These are phyloP conservation scores for Thalassiosira allenii DNA, from an alignment of 352 stramenopile genomes.

Conservation along the genomic window DNA sequence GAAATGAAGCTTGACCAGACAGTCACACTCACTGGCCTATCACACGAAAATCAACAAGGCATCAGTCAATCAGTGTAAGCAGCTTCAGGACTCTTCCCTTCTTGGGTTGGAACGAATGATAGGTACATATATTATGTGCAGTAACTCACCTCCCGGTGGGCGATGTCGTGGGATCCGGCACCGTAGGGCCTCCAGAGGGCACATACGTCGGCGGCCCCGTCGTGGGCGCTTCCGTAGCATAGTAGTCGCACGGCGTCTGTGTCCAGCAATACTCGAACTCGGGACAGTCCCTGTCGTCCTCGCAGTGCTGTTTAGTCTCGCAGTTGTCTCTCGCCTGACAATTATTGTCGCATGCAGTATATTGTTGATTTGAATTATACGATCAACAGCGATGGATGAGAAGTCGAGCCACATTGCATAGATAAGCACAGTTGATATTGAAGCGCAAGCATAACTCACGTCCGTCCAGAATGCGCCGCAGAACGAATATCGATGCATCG, in stretches of 20 bases:
- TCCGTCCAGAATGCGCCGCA: slow-evolving; percentile 62
- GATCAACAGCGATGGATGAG: no score
- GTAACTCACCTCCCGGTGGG: slow-evolving; percentile 51
- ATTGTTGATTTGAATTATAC: no score
- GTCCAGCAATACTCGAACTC: slow-evolving; percentile 67
- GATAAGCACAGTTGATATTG: no score
- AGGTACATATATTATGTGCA: no score
- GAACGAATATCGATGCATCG: slow-evolving; percentile 64
- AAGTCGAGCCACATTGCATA: no score
- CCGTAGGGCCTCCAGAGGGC: slow-evolving; percentile 26
- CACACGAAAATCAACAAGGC: no score
- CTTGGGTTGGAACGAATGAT: no score
- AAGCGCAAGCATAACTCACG: slow-evolving; percentile 39
- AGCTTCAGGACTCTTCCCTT: no score
- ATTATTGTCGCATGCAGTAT: not conserved
- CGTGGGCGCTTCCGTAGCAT: slow-evolving; percentile 55
- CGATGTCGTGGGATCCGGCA: slow-evolving; percentile 35
- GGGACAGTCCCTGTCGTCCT: slow-evolving; percentile 64
- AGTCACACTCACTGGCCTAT: no score
- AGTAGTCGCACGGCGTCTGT: slow-evolving; percentile 65
- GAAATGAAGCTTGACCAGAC: no score
- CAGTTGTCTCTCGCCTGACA: slow-evolving; percentile 63
- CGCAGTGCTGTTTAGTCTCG: slow-evolving; percentile 62
- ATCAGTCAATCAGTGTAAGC: no score
- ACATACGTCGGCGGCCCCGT: slow-evolving; percentile 9